phyloP scores from a whole-genome alignment of 2,329 filamentous ascomycete genomes.

The Hymenoscyphus salicellus region DNA sequence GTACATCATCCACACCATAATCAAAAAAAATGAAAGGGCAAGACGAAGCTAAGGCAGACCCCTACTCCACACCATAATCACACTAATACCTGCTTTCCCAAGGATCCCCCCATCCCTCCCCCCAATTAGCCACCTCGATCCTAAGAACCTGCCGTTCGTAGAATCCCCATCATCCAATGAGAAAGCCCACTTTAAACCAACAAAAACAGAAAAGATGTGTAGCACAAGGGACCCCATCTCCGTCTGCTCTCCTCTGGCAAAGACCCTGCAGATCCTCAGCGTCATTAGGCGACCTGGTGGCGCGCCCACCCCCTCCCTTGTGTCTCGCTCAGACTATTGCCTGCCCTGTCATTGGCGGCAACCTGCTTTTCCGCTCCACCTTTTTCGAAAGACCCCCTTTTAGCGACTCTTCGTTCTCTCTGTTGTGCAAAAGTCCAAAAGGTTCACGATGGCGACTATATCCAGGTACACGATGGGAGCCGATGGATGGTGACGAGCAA shows the following conservation, averaged over 20 bases:
- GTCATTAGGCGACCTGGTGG: slow-evolving; percentile 1
- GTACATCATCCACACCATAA: not conserved
- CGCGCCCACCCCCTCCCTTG: not conserved
- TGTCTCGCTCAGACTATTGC: not conserved
- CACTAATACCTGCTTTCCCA: not conserved
- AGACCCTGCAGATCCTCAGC: slow-evolving; percentile 4
- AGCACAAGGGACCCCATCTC: not conserved
- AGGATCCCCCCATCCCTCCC: not conserved
- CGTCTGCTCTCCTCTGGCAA: not conserved
- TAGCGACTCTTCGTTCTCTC: too few species aligned
- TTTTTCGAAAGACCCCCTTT: too few species aligned
- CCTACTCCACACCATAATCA: not conserved
- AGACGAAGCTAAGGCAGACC: not conserved
- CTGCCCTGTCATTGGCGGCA: not conserved
- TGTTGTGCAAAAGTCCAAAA: too few species aligned
- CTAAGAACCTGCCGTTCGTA: not conserved
- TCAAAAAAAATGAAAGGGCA: not conserved
- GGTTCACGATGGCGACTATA: not conserved
- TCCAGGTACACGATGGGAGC: not conserved
- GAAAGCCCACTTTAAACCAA: not conserved
- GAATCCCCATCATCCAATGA: not conserved
- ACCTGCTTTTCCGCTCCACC: not conserved
- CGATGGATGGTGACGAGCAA: not conserved
- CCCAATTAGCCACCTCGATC: not conserved
- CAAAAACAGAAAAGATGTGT: not conserved